phyloP scores from a whole-genome alignment of 257 asterid species.

The Paraleonurus japonicus region DNA sequence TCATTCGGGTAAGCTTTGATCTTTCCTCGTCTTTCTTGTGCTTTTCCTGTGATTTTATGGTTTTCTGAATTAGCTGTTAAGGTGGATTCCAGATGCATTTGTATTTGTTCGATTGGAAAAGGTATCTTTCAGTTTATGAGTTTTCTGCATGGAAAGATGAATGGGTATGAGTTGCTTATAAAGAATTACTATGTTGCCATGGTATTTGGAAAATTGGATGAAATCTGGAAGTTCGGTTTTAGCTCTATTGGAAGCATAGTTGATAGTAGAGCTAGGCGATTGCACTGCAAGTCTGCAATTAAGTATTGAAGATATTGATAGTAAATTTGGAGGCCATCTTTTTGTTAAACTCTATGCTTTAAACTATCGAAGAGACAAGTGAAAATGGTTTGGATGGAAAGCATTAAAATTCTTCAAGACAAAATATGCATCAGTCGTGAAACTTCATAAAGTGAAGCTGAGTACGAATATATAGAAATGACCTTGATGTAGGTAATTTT shows the following conservation, averaged over 20 bases:
- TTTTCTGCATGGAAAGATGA: not conserved
- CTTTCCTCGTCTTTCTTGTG: conserved; percentile 9
- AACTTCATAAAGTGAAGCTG: not conserved
- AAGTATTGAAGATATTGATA: not conserved
- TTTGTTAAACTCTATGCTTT: not conserved
- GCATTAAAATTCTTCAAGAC: not conserved
- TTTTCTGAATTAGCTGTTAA: conserved; percentile 19
- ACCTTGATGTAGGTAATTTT: not conserved
- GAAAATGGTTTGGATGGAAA: not conserved
- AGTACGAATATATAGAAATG: not conserved
- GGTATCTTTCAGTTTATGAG: not conserved
- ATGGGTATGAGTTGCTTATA: not conserved
- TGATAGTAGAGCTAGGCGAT: conserved; percentile 1
- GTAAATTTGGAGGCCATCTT: conserved; percentile 9
- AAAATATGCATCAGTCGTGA: not conserved
- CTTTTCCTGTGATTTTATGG: not conserved
- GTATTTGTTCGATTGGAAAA: not conserved
- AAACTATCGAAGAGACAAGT: not conserved
- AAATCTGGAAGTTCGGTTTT: conserved; percentile 14
- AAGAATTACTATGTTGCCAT: not conserved
- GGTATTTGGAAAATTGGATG: conserved; percentile 7
- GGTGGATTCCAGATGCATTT: conserved; percentile 15
- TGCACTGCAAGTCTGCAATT: not conserved
- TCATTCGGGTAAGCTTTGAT: conserved; percentile 55
- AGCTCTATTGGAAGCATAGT: conserved; percentile 9